Conservation (phyloP, 1,139 yeast species). For the Magnusiomyces tetraspermus region DNA sequence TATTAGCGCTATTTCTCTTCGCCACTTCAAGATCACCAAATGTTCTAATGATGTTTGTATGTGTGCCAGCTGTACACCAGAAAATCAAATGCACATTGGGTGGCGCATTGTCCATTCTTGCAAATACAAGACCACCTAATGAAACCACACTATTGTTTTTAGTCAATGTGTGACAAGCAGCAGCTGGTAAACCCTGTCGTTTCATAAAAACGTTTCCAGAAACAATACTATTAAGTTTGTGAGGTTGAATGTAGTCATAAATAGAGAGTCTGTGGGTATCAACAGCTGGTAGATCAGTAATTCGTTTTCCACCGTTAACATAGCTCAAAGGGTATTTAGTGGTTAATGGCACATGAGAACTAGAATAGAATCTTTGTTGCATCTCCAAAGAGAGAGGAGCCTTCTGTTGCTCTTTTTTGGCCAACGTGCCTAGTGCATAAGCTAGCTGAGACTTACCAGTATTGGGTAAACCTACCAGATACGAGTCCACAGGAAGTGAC, state of each 20-base stretch:
- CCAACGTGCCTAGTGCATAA: slow-evolving; percentile 37
- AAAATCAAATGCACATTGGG: slow-evolving; percentile 4
- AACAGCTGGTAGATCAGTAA: slow-evolving; percentile 54
- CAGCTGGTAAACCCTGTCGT: slow-evolving; percentile 2
- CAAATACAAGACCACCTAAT: slow-evolving; percentile 52
- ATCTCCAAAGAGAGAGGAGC: slow-evolving; percentile 8
- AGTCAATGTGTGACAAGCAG: slow-evolving; percentile 17
- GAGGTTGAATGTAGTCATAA: slow-evolving; percentile 31
- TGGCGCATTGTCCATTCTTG: slow-evolving; percentile 37
- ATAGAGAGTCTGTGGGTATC: slow-evolving; percentile 31
- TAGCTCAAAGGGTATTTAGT: slow-evolving; percentile 42
- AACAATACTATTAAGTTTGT: slow-evolving; percentile 33
- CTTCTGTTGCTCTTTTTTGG: slow-evolving; percentile 14
- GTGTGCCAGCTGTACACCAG: slow-evolving; percentile 19
- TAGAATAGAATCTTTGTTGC: too few relatives aligned
- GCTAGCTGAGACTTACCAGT: slow-evolving; percentile 67
- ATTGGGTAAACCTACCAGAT: slow-evolving; percentile 63
- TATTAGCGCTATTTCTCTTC: slow-evolving; percentile 9
- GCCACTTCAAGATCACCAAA: slow-evolving; percentile 33
- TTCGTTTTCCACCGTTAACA: slow-evolving; percentile 28
- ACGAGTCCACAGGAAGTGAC: slow-evolving; percentile 39
- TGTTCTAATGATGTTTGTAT: slow-evolving; percentile 24
- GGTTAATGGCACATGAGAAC: slow-evolving; percentile 47
- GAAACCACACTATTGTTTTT: slow-evolving; percentile 42
- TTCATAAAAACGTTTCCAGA: slow-evolving; percentile 29